Percentiles rank a stretch among this genome's conserved stretches.
Conservation (phyloP, 176 grass and related monocot genomes). For the Zizania latifolia region DNA sequence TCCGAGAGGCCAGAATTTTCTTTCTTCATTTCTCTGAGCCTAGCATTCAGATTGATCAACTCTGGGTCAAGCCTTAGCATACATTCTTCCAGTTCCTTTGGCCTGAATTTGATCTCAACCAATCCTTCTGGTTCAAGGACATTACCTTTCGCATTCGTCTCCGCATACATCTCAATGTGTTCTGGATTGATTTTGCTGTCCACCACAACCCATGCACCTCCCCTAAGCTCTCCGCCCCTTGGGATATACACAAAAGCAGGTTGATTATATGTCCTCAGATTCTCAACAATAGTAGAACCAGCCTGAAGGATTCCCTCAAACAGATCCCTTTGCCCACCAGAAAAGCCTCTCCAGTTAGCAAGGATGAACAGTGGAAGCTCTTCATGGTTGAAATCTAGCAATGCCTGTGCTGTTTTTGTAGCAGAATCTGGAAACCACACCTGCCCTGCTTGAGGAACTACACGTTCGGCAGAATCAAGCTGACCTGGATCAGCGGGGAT, state of each 20-base stretch:
- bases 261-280: slow-evolving; percentile 87
- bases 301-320: slow-evolving; percentile 99
- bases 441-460: slow-evolving; percentile 93
- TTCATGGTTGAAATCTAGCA: slow-evolving; percentile 91
- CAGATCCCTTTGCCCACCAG: slow-evolving; percentile 92
- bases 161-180: slow-evolving; percentile 93
- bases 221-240: slow-evolving; percentile 81
- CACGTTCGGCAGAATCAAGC: slow-evolving; percentile 83
- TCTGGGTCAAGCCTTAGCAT: slow-evolving; percentile 87
- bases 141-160: slow-evolving; percentile 81
- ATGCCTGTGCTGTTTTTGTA: slow-evolving; percentile 83
- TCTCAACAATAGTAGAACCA: slow-evolving; percentile 94
- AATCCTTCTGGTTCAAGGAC: slow-evolving; percentile 92
- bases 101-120: slow-evolving; percentile 91
- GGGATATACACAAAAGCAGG: slow-evolving; percentile 97
- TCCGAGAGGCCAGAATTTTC: slow-evolving; percentile 28
- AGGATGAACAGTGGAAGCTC: slow-evolving; percentile 92
- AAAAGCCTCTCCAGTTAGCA: slow-evolving; percentile 99
- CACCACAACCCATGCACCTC: slow-evolving; percentile 97
- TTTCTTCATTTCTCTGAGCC: slow-evolving; percentile 52
- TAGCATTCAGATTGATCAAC: slow-evolving; percentile 57
- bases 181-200: slow-evolving; percentile 99
- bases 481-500: slow-evolving; percentile 97
- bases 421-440: slow-evolving; percentile 99
- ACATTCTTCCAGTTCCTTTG: slow-evolving; percentile 78